Evolutionary conservation across 140 eudicot genomes (phyloP).

Genomic region (Ambrosia hybrid): DNA sequence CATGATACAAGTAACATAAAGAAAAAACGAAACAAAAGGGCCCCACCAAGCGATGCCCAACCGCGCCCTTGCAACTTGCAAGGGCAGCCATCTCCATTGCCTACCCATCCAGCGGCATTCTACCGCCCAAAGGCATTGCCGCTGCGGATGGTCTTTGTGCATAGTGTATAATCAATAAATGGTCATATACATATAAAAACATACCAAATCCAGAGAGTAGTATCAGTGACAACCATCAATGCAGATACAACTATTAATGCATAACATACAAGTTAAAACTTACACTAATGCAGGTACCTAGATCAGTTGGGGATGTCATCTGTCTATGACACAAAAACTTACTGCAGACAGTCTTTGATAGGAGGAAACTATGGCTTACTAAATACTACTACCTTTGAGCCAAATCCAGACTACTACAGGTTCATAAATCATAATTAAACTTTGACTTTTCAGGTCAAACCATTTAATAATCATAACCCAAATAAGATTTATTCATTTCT

Average conservation of each 20-base stretch:
- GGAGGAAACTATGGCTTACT: constrained; percentile 65
- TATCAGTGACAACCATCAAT: no score
- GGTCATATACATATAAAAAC: neutral
- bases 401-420: constrained; percentile 66
- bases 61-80: no score
- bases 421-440: constrained; percentile 5
- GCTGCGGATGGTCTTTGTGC: no score
- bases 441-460: constrained; percentile 14
- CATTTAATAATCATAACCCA: neutral
- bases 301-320: constrained; percentile 55
- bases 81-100: no score
- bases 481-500: neutral
- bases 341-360: constrained; percentile 47
- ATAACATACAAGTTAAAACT: neutral
- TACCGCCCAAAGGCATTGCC: no score
- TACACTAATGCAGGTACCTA: constrained; percentile 46
- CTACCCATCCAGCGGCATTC: no score
- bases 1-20: no score
- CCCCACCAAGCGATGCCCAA: no score
- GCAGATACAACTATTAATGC: no score
- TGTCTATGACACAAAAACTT: constrained; percentile 43
- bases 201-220: no score
- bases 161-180: neutral
- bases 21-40: no score
- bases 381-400: constrained; percentile 39